These are phyloP conservation scores for Niveomyces coronatus DNA, from an alignment of 2,329 filamentous ascomycete genomes.

Conservation along the genomic window DNA sequence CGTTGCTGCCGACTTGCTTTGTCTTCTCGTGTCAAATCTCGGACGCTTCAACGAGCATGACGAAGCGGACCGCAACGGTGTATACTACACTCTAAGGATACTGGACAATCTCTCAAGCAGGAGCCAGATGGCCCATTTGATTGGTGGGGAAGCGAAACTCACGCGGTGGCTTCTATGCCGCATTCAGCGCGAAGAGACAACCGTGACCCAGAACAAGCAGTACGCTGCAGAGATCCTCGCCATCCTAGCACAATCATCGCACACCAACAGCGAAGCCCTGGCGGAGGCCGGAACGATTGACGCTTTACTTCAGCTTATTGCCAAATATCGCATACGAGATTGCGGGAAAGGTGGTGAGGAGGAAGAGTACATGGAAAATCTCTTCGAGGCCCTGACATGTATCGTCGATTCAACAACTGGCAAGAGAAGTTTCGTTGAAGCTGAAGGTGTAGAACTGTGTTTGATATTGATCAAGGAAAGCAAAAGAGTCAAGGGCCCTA, in stretches of 20 bases:
- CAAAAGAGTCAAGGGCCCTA: slow-evolving; percentile 68
- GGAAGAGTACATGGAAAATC: slow-evolving; percentile 88
- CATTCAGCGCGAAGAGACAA: slow-evolving; percentile 56
- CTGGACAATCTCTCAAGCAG: slow-evolving; percentile 79
- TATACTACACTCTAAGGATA: slow-evolving; percentile 76
- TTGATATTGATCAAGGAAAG: slow-evolving; percentile 88
- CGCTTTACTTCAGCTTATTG: slow-evolving; percentile 68
- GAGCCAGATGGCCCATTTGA: slow-evolving; percentile 54
- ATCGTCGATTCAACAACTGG: slow-evolving; percentile 65
- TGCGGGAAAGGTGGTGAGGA: slow-evolving; percentile 79
- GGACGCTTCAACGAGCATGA: slow-evolving; percentile 65
- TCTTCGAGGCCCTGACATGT: slow-evolving; percentile 80
- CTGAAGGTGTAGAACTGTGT: slow-evolving; percentile 83
- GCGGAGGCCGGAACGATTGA: slow-evolving; percentile 64
- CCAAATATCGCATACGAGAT: slow-evolving; percentile 76
- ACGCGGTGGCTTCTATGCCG: slow-evolving; percentile 70
- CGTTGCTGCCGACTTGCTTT: slow-evolving; percentile 59
- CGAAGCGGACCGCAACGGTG: slow-evolving; percentile 65
- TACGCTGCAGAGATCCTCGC: slow-evolving; percentile 88
- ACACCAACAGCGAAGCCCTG: slow-evolving; percentile 53
- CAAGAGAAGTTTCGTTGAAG: slow-evolving; percentile 74
- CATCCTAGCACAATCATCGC: slow-evolving; percentile 71
- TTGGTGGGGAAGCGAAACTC: slow-evolving; percentile 58
- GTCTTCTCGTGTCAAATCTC: slow-evolving; percentile 68
- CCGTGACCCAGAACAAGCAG: slow-evolving; percentile 82